phyloP scores from a whole-genome alignment of 306 rosid genomes.

The Urtica urens region DNA sequence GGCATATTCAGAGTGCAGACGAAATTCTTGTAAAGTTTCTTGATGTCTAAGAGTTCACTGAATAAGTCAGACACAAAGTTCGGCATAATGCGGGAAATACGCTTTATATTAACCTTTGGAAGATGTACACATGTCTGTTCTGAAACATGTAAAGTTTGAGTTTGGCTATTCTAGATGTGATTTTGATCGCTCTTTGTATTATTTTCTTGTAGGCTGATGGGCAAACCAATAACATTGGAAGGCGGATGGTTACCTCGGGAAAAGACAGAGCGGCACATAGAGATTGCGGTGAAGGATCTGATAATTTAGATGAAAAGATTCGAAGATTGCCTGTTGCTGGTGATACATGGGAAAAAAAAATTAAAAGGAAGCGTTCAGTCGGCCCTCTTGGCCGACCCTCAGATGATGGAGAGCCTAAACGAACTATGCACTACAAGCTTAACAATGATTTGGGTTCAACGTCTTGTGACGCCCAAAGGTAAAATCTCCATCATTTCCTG shows the following conservation, averaged over 20 bases:
- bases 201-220: conserved; percentile 49
- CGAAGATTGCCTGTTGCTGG: conserved; percentile 55
- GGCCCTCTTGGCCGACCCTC: conserved; percentile 41
- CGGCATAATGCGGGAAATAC: too few relatives aligned
- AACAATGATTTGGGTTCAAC: conserved; percentile 40
- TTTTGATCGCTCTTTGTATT: background rate
- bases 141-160: conserved; percentile 3
- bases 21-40: too few relatives aligned
- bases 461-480: conserved; percentile 64
- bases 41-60: too few relatives aligned
- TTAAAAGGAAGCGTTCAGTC: conserved; percentile 68
- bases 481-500: background rate
- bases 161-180: background rate
- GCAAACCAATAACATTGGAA: conserved; percentile 30
- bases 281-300: conserved; percentile 56
- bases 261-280: conserved; percentile 48
- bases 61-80: too few relatives aligned
- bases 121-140: too few relatives aligned
- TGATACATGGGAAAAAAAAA: conserved; percentile 69
- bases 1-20: background rate
- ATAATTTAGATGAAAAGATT: conserved; percentile 60
- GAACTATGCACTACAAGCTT: conserved; percentile 45
- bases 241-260: conserved; percentile 46
- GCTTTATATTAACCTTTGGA: too few relatives aligned
- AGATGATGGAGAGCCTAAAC: conserved; percentile 61